Percentiles rank a stretch among this genome's conserved stretches.
These are phyloP conservation scores for Malus hybrid DNA, from an alignment of 331 rosid genomes.

Conservation along the genomic window DNA sequence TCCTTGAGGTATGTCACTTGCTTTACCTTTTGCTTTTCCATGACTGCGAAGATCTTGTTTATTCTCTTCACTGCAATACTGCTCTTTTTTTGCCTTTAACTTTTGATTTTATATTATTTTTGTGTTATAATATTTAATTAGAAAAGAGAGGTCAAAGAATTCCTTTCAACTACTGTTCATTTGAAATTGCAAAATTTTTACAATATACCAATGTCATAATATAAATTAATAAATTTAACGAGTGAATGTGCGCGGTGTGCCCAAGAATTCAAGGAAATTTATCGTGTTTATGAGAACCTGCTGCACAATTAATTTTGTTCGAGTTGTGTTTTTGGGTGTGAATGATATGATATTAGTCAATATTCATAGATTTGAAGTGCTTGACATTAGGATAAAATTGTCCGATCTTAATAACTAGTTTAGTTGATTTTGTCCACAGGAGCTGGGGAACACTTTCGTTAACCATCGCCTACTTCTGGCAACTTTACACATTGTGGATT, in stretches of 20 bases:
- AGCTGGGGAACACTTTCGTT: constrained; percentile 95
- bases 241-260: fast-evolving
- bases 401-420: background rate
- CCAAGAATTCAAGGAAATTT: too few relatives aligned
- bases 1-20: constrained; percentile 19
- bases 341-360: background rate
- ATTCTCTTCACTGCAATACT: background rate
- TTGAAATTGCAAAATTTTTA: background rate
- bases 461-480: constrained; percentile 88
- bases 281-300: background rate
- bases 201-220: background rate
- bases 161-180: background rate
- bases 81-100: background rate
- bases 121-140: background rate
- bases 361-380: background rate
- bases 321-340: background rate
- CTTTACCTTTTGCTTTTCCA: constrained; percentile 32
- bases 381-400: background rate
- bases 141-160: background rate
- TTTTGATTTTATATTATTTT: background rate
- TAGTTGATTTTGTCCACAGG: constrained; percentile 38
- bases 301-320: background rate
- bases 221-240: background rate
- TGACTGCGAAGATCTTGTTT: constrained; percentile 13
- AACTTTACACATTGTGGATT: constrained; percentile 93